Conservation (phyloP, 331 rosid species). For the Acacia pycnantha region DNA sequence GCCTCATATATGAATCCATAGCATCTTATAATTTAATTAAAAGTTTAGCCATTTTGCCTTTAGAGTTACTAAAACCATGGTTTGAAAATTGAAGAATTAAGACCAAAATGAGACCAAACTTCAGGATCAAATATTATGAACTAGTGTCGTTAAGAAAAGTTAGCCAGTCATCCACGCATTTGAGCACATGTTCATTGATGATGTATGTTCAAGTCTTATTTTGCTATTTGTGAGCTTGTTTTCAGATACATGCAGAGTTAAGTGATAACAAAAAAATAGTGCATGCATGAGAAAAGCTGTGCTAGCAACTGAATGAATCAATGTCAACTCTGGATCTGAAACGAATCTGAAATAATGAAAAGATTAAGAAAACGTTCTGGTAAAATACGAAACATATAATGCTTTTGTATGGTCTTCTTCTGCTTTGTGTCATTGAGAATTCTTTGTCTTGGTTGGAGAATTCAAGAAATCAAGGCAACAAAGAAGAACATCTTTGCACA, state of each 20-base stretch:
- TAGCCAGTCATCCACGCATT: too few species aligned
- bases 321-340: not conserved
- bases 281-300: not conserved
- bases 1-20: too few species aligned
- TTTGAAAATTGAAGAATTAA: too few species aligned
- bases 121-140: too few species aligned
- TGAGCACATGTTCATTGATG: not conserved
- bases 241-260: not conserved
- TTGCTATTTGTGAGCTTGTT: not conserved
- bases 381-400: not conserved
- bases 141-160: too few species aligned
- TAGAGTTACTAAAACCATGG: too few species aligned
- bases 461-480: conserved; percentile 39
- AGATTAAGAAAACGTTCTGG: not conserved
- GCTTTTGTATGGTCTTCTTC: not conserved
- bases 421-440: not conserved
- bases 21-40: too few species aligned
- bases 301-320: not conserved
- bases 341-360: not conserved
- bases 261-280: not conserved
- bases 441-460: conserved; percentile 23
- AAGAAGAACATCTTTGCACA: conserved; percentile 54
- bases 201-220: not conserved
- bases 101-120: too few species aligned
- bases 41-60: too few species aligned